Evolutionary conservation across 192 early-diverging fungal species (phyloP).

Genomic region (Paraglomus occultum): DNA sequence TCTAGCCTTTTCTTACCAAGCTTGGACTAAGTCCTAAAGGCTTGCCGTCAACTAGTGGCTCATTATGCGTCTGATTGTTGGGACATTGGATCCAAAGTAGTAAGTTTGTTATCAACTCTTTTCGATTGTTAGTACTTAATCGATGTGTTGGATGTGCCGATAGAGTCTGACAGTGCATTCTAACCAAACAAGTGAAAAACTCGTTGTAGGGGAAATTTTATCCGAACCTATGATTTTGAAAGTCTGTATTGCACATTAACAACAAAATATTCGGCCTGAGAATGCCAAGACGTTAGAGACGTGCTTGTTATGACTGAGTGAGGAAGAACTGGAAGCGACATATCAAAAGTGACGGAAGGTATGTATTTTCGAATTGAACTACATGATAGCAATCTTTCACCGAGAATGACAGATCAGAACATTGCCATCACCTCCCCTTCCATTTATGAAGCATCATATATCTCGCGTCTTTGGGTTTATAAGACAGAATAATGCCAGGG

Average conservation of each 20-base stretch:
- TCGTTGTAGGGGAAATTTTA: conserved; percentile 89
- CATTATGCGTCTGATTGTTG: conserved; percentile 99
- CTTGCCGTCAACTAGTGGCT: conserved; percentile 98
- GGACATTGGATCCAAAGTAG: conserved; percentile 95
- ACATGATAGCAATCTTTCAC: too few relatives aligned
- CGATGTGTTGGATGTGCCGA: conserved; percentile 99
- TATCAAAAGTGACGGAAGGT: conserved; percentile 62
- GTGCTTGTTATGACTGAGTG: conserved; percentile 58
- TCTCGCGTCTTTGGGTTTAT: too few relatives aligned
- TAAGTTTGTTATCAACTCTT: conserved; percentile 54
- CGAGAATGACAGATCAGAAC: too few relatives aligned
- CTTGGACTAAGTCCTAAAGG: conserved; percentile 88
- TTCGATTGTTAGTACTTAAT: conserved; percentile 94
- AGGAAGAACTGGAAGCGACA: conserved; percentile 53
- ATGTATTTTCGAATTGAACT: conserved; percentile 57
- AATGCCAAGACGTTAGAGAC: conserved; percentile 87
- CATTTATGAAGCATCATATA: too few relatives aligned
- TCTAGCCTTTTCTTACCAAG: conserved; percentile 83
- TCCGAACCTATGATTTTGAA: conserved; percentile 73
- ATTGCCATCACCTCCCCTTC: too few relatives aligned
- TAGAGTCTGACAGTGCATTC: conserved; percentile 86
- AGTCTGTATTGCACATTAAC: conserved; percentile 82
- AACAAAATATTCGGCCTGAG: conserved; percentile 93
- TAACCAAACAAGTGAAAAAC: conserved; percentile 84
- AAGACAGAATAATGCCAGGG: too few relatives aligned